Base-by-base conservation (phyloP, 306 rosid species). In the Lablab purpureus region DNA sequence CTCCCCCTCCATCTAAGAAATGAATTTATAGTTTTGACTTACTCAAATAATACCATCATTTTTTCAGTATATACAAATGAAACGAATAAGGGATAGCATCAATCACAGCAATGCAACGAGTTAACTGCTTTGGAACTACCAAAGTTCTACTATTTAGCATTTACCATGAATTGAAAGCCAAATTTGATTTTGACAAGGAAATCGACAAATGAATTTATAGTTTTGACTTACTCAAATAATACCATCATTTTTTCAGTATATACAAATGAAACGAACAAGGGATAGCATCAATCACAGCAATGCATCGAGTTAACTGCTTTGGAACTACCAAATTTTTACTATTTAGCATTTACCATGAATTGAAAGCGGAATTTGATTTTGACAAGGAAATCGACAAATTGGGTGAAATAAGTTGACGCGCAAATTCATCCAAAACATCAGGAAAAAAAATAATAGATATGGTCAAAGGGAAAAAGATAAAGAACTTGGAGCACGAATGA, bases 61-160 rank as follows among this genome's bases (percentile, higher is more conserved):
- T 46, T 78, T 78, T 59, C 54, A 79, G 18, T 43, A 43, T 8
- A 68, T 52, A 68, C 10, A 15, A 47, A 62, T 62, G 41, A 28
- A 62, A 30, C 30, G 43, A 62, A 30, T 7, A 62, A 28, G 43
- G 41, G 41, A 27, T 14, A 1, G 40, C 40, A 27, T 27, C 19
- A 13, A 12, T 6, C 19, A 27, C 67, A 60, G 2, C n/a, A 2
- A 60, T 18, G 23, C 6, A 22, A 56, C n/a, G 12, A 58, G 37
- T 7, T 55, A 52, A 63, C 67, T 47, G 49, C 46, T 34, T 71
- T 36, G 23, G 30, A 71, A 32, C 45, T 59, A 41, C 19, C 58
- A 7, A 36, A 56, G 15, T 14, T 21, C 10, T 56, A 21, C 67
- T 37, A 40, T 14, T 13, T 27, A 60, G 45, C 68, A 30, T 58